Conservation (phyloP, 1,284 basidiomycete species). For the Leucoagaricus sp. region DNA sequence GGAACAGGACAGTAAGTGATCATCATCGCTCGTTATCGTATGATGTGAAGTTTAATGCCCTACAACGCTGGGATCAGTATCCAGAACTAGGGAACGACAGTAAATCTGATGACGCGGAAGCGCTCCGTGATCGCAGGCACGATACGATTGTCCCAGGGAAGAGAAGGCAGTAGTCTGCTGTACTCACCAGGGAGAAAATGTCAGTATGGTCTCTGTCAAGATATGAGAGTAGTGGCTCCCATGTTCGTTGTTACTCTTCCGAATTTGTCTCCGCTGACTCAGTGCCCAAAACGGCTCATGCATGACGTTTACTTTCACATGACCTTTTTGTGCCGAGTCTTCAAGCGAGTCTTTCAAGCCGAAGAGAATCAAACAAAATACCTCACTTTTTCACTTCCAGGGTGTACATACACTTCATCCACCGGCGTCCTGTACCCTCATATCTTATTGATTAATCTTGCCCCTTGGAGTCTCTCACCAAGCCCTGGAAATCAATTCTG, state of each 20-base stretch:
- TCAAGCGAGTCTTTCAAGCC: not conserved
- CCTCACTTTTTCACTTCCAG: not conserved
- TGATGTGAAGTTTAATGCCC: not conserved
- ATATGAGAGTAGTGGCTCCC: not conserved
- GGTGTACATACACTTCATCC: not conserved
- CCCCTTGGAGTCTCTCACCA: too few species aligned
- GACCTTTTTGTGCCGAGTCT: not conserved
- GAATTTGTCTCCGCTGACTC: conserved; percentile 3
- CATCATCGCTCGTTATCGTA: conserved; percentile 18
- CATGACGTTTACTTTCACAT: not conserved
- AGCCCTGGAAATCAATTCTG: too few species aligned
- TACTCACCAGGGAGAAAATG: not conserved
- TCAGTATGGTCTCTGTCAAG: not conserved
- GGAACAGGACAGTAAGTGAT: conserved; percentile 31
- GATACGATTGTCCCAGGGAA: not conserved
- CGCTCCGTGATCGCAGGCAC: conserved; percentile 4
- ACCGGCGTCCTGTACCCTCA: too few species aligned
- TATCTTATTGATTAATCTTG: too few species aligned
- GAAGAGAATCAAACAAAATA: too few species aligned
- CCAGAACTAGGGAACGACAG: conserved; percentile 1
- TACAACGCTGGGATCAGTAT: conserved; percentile 10
- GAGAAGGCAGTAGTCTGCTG: not conserved
- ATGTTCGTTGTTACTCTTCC: not conserved
- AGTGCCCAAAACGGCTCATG: not conserved
- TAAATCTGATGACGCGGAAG: not conserved